Evolutionary conservation across 192 early-diverging fungal genomes (phyloP), one percentile per base, ranked within the genome.

Genomic region (Backusella liffmaniae): DNA sequence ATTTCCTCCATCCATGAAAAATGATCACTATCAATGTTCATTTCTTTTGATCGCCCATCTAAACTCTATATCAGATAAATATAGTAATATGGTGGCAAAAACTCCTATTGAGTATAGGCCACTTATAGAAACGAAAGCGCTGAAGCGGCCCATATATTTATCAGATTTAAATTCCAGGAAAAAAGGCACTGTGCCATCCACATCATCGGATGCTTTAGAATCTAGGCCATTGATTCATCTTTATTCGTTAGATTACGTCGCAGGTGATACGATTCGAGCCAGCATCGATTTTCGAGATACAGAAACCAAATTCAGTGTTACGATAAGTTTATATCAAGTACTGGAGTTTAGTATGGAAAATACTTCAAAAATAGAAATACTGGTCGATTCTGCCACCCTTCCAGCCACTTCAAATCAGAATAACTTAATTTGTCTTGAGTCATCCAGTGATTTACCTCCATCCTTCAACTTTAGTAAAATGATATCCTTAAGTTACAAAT

Each of bases 1-100:
- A 21, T 69, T 69, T 69, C 67, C 67, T 23, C 67, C 67, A 3
- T 69, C 67, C 21, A 69, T 69, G 67, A 41, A 37, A 2, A 35
- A 69, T 37, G 67, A 41, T 5, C 23, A 21, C 39, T 69, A 69
- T 4, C 34, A 69, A n/a, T 69, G 67, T 23, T 37, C 67, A 1
- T 41, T 69, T 37, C 12, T 41, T 23, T 37, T 69, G 16, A 13
- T 37, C 13, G 67, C 67, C 12, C n/a, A 69, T 69, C 67, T 69
- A 6, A 39, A 69, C 9, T 37, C 67, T 9, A 39, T 23, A 12
- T 69, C 34, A 41, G 36, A 69, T 35, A 62, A 62, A 62, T 69
- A 23, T 69, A 36, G 36, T 23, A 41, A 69, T 41, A 37, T 69
- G 3, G 35, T 37, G 35, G 35, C 67, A 36, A 35, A 69, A 69